These are phyloP conservation scores for Rhodotorula sphaerocarpa DNA, from an alignment of 768 basidiomycete species.

Conservation along the genomic window DNA sequence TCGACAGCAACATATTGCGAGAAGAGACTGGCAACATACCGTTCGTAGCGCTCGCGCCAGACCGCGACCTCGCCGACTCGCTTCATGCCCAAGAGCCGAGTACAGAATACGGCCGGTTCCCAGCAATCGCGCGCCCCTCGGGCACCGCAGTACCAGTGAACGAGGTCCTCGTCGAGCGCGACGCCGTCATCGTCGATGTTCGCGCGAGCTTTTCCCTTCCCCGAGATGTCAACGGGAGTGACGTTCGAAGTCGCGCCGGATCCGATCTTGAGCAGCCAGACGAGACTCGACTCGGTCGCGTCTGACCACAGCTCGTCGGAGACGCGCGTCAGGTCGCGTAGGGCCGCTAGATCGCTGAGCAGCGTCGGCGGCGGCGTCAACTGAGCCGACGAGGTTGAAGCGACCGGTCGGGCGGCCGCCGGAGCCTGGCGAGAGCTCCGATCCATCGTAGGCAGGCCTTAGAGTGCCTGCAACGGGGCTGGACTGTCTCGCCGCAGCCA, in stretches of 20 bases:
- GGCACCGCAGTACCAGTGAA: conserved; percentile 74
- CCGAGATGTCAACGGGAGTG: background rate
- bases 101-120: conserved; percentile 68
- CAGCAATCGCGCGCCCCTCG: conserved; percentile 51
- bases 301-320: conserved; percentile 24
- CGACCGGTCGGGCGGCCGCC: background rate
- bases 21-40: no score
- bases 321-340: conserved; percentile 7
- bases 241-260: no score
- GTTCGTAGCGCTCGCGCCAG: conserved; percentile 53
- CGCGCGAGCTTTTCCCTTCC: conserved; percentile 11
- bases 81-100: conserved; percentile 70
- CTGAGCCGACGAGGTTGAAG: background rate
- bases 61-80: conserved; percentile 51
- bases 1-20: no score
- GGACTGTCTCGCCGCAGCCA: no score
- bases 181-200: conserved; percentile 3
- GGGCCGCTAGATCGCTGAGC: conserved; percentile 1
- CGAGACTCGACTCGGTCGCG: conserved; percentile 17
- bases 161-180: background rate
- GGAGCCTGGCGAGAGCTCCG: no score
- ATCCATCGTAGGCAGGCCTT: background rate
- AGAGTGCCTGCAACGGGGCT: no score
- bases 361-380: conserved; percentile 9
- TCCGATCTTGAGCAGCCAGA: conserved; percentile 18